Evolutionary conservation across 1,284 basidiomycete genomes (phyloP), one percentile per base, ranked within the genome.

Genomic region (Pholiota adiposa): DNA sequence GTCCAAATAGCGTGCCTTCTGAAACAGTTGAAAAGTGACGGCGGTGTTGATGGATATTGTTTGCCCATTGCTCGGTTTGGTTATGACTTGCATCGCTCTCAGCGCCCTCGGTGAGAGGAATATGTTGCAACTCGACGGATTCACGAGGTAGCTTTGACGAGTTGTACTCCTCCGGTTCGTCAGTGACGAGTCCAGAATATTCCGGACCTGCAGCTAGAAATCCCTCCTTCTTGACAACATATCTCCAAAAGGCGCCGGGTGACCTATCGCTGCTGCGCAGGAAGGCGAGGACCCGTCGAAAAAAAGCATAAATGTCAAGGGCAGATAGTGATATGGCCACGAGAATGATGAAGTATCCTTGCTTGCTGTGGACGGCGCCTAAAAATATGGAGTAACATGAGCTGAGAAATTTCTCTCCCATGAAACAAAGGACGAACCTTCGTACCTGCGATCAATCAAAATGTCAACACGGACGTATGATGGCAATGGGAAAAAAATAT

Each of bases 331-430:
- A 72, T n/a, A 85, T 63, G 9, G 87, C 82, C 36, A 88, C 67
- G 12, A 84, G 65, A 41, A 93, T 71, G 51, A 88, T 73, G 19
- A 85, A 43, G 69, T 87, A 92, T 29, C 90, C 90, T 55, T 89
- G 84, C 12, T 73, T 70, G 2, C 82, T 77, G 69, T 95, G 93
- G 18, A 78, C 80, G 38, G 75, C 72, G 59, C 79, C 79, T 82
- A 64, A 29, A 38, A 50, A 18, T 29, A 41, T 44, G 38, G 50
- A 18, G 41, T 23, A 14, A 54, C 58, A 54, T 46, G 51, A 19
- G 46, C 23, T 21, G 50, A 18, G 27, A 18, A 50, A 19, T 16
- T 23, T 46, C 48, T 59, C 33, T 40, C 27, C 23, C 11, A 51
- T 44, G 46, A 34, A 53, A 51, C 51, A n/a, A n/a, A n/a, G 21